Evolutionary conservation across 148 eudicot genomes (phyloP), one percentile per base, ranked within the genome.

Genomic region (Nepenthes gracilis): DNA sequence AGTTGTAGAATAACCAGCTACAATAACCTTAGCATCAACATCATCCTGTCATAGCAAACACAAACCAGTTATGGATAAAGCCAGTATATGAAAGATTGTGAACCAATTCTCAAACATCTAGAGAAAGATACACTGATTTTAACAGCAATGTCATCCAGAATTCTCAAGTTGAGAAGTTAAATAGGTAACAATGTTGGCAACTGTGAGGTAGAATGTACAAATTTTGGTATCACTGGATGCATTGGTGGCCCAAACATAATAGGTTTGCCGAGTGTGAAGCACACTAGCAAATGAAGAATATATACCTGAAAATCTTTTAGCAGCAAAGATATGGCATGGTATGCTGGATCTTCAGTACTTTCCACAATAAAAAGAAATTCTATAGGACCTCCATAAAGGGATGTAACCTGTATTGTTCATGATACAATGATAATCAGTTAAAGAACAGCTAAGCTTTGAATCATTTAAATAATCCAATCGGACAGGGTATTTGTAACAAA

Each of bases 1-100:
- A 53, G 96, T 93, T 64, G 95, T 88, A 57, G 98, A 93, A 75
- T 74, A 72, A 67, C 95, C 98, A 67, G 98, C 98, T 52, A 93
- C 82, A 59, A 93, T 58, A 60, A 93, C 61, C 76, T 79, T 86
- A 64, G 85, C 95, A 67, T 93, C 89, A 57, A 93, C 72, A 33
- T 74, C 75, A 78, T 93, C 98, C 98, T 93, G 86, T 40, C 74
- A 74, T 3, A 43, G 32, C 13, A 59, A 70, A 54, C 62, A 62
- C 34, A 36, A 57, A 69, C 14, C 51, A 64, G 67, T 61, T 5
- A 49, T n/a, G n/a, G 6, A n/a, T 0, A n/a, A 49, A 6, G 13
- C 53, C 15, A 10, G 2, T 2, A 49, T 11, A 49, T 10, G 13
- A 40, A n/a, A 49, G 53, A 49, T 49, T 49, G 0, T 47, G 62